phyloP scores from a whole-genome alignment of 192 early-diverging fungal species.

The Chytriomyces sp. region DNA sequence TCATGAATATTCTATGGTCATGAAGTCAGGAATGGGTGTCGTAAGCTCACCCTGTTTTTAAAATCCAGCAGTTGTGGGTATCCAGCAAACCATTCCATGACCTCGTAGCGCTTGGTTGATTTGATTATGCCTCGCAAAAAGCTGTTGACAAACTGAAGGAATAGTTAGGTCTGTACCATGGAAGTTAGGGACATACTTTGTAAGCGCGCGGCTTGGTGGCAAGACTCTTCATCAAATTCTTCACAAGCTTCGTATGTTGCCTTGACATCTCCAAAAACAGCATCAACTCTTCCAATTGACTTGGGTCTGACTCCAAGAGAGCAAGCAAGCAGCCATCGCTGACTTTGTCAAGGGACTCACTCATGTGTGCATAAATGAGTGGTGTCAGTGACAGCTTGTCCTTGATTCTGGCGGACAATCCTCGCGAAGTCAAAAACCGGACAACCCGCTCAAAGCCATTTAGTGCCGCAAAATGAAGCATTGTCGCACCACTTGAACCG shows the following conservation, averaged over 20 bases:
- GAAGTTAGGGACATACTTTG: background rate
- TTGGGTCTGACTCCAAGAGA: slow-evolving; percentile 8
- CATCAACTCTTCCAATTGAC: slow-evolving; percentile 19
- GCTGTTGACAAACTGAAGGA: slow-evolving; percentile 13
- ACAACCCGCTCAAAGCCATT: slow-evolving; percentile 11
- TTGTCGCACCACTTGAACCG: background rate
- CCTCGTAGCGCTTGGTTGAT: background rate
- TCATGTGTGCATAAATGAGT: slow-evolving; percentile 17
- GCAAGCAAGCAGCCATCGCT: slow-evolving; percentile 22
- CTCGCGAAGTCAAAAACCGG: background rate
- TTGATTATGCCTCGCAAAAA: background rate
- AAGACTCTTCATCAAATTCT: slow-evolving; percentile 3
- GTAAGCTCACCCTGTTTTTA: slow-evolving; percentile 2
- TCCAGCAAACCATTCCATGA: slow-evolving; percentile 16
- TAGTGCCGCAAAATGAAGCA: slow-evolving; percentile 17
- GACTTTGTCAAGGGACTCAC: slow-evolving; percentile 12
- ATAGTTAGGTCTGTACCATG: background rate
- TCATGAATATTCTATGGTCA: no score
- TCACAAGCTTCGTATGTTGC: slow-evolving; percentile 8
- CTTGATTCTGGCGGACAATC: slow-evolving; percentile 7
- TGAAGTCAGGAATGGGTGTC: no score
- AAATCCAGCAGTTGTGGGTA: slow-evolving; percentile 12
- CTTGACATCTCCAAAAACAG: background rate
- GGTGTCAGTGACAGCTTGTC: slow-evolving; percentile 24
- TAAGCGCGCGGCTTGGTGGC: slow-evolving; percentile 16